Percentiles rank a stretch among this genome's conserved stretches.
Evolutionary conservation across 2,329 filamentous ascomycete species (phyloP).

Genomic region (Aspergillus jensenii): DNA sequence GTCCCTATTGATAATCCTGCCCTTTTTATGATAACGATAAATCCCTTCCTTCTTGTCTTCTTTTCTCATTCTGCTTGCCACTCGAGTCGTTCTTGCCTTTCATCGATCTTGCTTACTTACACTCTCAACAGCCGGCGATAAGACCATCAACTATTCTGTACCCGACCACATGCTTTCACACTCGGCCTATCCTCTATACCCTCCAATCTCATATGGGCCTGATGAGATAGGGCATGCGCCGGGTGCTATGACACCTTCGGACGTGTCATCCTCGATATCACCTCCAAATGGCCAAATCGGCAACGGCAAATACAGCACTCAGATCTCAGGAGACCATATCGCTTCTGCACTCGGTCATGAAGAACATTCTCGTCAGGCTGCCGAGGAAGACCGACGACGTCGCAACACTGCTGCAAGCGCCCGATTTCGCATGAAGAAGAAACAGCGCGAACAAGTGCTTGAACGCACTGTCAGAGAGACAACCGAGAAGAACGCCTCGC

Average conservation of each 20-base stretch:
- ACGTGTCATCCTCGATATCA: conserved; percentile 44
- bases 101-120: conserved; percentile 25
- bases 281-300: conserved; percentile 41
- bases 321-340: conserved; percentile 38
- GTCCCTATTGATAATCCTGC: conserved; percentile 7
- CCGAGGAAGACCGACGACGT: conserved; percentile 86
- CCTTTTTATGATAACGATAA: conserved; percentile 9
- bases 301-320: conserved; percentile 42
- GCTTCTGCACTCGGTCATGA: conserved; percentile 60
- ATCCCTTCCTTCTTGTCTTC: conserved; percentile 12
- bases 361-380: conserved; percentile 69
- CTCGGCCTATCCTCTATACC: conserved; percentile 38
- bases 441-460: conserved; percentile 85
- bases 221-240: conserved; percentile 37
- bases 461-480: conserved; percentile 81
- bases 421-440: conserved; percentile 92
- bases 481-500: conserved; percentile 70
- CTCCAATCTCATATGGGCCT: conserved; percentile 36
- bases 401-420: conserved; percentile 87
- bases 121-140: conserved; percentile 30
- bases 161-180: conserved; percentile 41
- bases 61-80: conserved; percentile 15
- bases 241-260: conserved; percentile 41
- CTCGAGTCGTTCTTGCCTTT: neutral
- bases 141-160: conserved; percentile 39